Percentiles rank a stretch among this genome's conserved stretches.
These are phyloP conservation scores for Narthecium ossifragum DNA, from an alignment of 106 monocot genomes.

Conservation along the genomic window DNA sequence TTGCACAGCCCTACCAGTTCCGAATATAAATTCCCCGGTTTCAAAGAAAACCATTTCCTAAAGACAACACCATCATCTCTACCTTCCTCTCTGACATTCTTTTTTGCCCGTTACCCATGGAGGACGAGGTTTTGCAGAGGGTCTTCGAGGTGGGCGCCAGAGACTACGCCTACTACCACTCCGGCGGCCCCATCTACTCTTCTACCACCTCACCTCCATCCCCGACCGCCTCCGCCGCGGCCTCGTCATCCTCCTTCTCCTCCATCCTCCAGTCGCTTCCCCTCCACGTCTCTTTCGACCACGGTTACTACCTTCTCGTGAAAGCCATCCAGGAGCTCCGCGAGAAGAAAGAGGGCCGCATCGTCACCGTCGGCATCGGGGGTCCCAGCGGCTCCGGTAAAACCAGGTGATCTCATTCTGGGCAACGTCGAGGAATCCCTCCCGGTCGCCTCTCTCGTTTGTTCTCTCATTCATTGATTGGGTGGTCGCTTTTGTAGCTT, in stretches of 20 bases:
- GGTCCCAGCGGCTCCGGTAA: conserved; percentile 98
- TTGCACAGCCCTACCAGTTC: too few relatives aligned
- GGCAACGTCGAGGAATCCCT: too few relatives aligned
- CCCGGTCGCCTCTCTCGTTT: not conserved
- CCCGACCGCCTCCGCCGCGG: conserved; percentile 20
- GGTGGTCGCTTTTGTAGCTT: conserved; percentile 35
- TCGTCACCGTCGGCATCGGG: conserved; percentile 86
- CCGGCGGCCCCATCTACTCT: conserved; percentile 8
- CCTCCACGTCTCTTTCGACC: conserved; percentile 97
- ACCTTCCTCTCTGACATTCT: too few relatives aligned
- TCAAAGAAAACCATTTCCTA: too few relatives aligned
- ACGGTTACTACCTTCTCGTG: conserved; percentile 88
- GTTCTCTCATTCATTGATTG: not conserved
- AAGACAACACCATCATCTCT: too few relatives aligned
- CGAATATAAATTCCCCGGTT: too few relatives aligned
- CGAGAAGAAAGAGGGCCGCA: conserved; percentile 72
- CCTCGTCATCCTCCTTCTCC: conserved; percentile 37
- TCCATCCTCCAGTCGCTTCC: conserved; percentile 96
- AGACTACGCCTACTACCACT: conserved; percentile 24
- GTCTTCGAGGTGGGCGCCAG: conserved; percentile 38
- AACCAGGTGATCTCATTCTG: conserved; percentile 81
- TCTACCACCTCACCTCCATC: conserved; percentile 11
- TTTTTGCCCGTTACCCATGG: too few relatives aligned
- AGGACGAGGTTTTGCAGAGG: conserved; percentile 64
- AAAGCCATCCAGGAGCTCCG: conserved; percentile 96